phyloP scores from a whole-genome alignment of 331 rosid species.

The Ulmus americana region DNA sequence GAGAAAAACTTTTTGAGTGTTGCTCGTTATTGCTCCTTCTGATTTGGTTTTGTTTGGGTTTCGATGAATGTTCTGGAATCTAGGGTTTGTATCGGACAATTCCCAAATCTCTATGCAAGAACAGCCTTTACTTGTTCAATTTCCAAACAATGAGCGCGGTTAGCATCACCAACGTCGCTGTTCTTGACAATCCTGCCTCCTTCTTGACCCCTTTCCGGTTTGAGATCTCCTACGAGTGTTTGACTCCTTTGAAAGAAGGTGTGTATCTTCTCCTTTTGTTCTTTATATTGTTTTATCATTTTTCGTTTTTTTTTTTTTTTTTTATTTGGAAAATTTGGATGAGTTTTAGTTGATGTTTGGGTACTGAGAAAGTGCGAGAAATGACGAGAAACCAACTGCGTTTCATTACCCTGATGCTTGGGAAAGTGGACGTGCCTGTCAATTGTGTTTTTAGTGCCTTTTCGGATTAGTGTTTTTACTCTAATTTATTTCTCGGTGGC shows the following conservation, averaged over 20 bases:
- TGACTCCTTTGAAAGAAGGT: slow-evolving; percentile 70
- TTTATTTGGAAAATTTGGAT: slow-evolving; percentile 1
- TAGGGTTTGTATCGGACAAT: slow-evolving; percentile 12
- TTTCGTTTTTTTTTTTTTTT: not conserved
- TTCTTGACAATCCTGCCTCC: slow-evolving; percentile 66
- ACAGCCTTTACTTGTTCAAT: not conserved
- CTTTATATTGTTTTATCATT: not conserved
- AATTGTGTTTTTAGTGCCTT: not conserved
- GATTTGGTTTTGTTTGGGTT: not conserved
- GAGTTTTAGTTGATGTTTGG: slow-evolving; percentile 1
- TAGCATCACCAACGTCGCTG: slow-evolving; percentile 72
- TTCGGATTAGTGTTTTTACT: not conserved
- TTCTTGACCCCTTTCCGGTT: slow-evolving; percentile 68
- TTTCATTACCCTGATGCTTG: not conserved
- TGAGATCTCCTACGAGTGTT: slow-evolving; percentile 83
- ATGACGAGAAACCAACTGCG: not conserved
- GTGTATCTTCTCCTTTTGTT: not conserved
- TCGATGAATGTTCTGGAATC: slow-evolving; percentile 28
- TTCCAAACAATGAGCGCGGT: slow-evolving; percentile 52
- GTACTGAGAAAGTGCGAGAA: not conserved
- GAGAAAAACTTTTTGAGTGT: not conserved
- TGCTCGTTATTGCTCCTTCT: not conserved
- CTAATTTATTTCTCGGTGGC: not conserved
- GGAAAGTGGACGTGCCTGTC: not conserved
- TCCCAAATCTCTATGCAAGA: not conserved